phyloP scores from a whole-genome alignment of 768 basidiomycete species.

The Austroboletus eburneus region DNA sequence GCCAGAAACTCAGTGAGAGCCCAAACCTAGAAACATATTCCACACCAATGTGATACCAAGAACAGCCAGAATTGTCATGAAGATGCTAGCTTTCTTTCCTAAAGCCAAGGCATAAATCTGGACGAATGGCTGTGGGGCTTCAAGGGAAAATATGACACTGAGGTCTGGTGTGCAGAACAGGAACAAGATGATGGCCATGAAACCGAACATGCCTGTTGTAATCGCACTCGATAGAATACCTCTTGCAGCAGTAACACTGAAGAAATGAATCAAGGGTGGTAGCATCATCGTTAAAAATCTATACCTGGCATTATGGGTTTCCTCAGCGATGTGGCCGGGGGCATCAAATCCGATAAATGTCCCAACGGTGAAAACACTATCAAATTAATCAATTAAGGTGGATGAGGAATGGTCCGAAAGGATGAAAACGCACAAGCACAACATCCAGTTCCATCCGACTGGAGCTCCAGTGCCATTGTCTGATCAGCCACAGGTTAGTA shows the following conservation, averaged over 20 bases:
- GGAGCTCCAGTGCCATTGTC: constrained; percentile 89
- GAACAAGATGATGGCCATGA: constrained; percentile 74
- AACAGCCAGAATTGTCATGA: constrained; percentile 84
- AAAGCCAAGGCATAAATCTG: constrained; percentile 81
- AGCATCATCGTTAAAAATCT: neutral
- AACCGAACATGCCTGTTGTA: constrained; percentile 77
- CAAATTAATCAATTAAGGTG: constrained; percentile 26
- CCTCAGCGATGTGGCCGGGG: constrained; percentile 83
- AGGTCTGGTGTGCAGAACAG: constrained; percentile 82
- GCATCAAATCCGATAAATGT: constrained; percentile 91
- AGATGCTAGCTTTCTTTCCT: constrained; percentile 71
- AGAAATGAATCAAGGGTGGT: constrained; percentile 1
- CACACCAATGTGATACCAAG: constrained; percentile 81
- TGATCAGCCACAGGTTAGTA: constrained; percentile 26
- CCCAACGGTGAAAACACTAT: constrained; percentile 82
- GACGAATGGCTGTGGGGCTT: constrained; percentile 90
- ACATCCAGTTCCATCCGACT: constrained; percentile 86
- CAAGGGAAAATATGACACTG: constrained; percentile 68
- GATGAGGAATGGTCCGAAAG: neutral
- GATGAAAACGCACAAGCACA: constrained; percentile 62
- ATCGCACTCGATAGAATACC: constrained; percentile 78
- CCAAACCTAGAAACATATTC: constrained; percentile 3
- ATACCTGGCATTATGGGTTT: constrained; percentile 77
- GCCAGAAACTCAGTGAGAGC: neutral
- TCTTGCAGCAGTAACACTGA: constrained; percentile 70